These are phyloP conservation scores for Carex cristatella DNA, from an alignment of 176 grass and related monocot species.

Conservation along the genomic window DNA sequence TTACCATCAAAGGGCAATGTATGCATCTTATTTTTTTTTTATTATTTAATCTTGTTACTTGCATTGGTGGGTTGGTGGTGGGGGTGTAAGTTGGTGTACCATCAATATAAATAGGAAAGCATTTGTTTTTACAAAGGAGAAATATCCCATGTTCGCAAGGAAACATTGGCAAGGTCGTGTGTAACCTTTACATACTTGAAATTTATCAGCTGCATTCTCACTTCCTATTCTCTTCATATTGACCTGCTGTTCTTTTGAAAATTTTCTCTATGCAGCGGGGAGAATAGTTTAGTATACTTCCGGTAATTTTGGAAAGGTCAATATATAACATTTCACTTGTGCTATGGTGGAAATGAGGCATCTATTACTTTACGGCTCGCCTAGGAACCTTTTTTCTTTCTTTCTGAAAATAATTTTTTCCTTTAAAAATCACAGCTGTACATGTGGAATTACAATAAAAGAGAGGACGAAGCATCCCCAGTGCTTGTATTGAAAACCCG, in stretches of 20 bases:
- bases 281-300: background rate
- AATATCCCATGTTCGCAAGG: background rate
- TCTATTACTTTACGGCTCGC: background rate
- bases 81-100: background rate
- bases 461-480: conserved; percentile 55
- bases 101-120: background rate
- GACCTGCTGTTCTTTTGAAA: background rate
- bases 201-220: background rate
- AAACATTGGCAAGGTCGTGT: background rate
- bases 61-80: background rate
- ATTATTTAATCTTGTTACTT: background rate
- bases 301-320: background rate
- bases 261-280: background rate
- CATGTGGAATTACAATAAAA: conserved; percentile 97
- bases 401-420: background rate
- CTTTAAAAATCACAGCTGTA: conserved; percentile 46
- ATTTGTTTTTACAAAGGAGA: background rate
- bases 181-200: background rate
- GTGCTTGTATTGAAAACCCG: conserved; percentile 78
- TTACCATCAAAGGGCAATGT: background rate
- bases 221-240: background rate
- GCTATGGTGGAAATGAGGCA: background rate
- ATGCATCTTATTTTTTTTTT: background rate
- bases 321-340: background rate
- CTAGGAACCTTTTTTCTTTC: background rate